Evolutionary conservation across 305 asterid genomes (phyloP).

Genomic region (Fraxinus sp.): DNA sequence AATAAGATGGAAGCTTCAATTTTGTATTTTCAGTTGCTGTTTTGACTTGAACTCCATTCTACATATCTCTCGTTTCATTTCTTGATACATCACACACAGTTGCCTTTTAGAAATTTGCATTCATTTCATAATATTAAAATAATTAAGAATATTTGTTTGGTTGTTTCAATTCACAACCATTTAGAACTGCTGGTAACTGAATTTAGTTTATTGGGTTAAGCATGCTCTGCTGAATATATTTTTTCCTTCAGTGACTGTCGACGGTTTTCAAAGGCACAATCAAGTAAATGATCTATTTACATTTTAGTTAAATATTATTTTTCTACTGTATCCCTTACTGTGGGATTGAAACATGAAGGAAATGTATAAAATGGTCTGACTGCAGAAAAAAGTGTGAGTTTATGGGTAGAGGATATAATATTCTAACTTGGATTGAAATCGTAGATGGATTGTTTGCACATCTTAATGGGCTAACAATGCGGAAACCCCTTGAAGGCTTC

Average conservation of each 20-base stretch:
- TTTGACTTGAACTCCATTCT: not conserved
- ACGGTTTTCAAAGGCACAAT: constrained; percentile 7
- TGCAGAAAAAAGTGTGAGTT: constrained; percentile 48
- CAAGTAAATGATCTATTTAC: constrained; percentile 3
- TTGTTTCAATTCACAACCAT: not conserved
- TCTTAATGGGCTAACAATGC: constrained; percentile 92
- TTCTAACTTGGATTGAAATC: constrained; percentile 98
- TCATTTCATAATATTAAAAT: not conserved
- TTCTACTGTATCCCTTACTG: constrained; percentile 21
- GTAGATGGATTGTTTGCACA: constrained; percentile 94
- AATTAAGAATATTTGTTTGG: not conserved
- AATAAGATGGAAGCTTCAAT: not conserved
- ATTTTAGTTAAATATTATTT: constrained; percentile 7
- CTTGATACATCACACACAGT: not conserved
- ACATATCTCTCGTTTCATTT: not conserved
- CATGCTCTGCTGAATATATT: not conserved
- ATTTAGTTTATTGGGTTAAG: not conserved
- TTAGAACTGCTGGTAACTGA: not conserved
- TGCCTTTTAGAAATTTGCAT: not conserved
- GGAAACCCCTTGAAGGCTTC: constrained; percentile 87
- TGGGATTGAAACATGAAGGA: constrained; percentile 39
- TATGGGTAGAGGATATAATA: constrained; percentile 51
- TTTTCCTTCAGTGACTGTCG: not conserved
- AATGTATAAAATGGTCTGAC: constrained; percentile 42
- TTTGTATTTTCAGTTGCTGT: not conserved